These are phyloP conservation scores for Cryptococcus maquisensis DNA, from an alignment of 1,284 basidiomycete genomes.

Conservation along the genomic window DNA sequence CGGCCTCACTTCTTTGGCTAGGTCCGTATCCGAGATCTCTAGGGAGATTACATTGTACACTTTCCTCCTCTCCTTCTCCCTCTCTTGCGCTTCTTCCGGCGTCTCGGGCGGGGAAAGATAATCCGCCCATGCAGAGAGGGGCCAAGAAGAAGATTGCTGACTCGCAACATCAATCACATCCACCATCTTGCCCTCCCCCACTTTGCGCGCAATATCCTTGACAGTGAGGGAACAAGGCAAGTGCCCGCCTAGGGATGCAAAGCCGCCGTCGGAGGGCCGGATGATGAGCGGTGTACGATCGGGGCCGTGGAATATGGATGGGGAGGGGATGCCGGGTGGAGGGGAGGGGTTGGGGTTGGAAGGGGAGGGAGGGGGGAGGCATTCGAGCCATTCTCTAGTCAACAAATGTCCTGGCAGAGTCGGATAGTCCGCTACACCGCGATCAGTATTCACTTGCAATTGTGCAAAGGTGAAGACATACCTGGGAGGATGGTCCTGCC, in stretches of 20 bases:
- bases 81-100: too few relatives aligned
- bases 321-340: too few relatives aligned
- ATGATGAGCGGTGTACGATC: slow-evolving; percentile 41
- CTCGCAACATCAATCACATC: slow-evolving; percentile 88
- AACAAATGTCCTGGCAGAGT: slow-evolving; percentile 12
- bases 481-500: slow-evolving; percentile 36
- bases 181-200: slow-evolving; percentile 71
- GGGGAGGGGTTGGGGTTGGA: neutral
- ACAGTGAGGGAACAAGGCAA: slow-evolving; percentile 43
- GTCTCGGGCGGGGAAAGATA: slow-evolving; percentile 56
- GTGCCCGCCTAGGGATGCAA: slow-evolving; percentile 42
- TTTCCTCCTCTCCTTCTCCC: slow-evolving; percentile 55
- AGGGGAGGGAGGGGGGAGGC: neutral
- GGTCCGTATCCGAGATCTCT: slow-evolving; percentile 71
- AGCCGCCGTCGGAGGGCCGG: slow-evolving; percentile 38
- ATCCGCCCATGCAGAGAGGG: slow-evolving; percentile 80
- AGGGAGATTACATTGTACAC: slow-evolving; percentile 85
- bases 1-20: slow-evolving; percentile 72
- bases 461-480: slow-evolving; percentile 3
- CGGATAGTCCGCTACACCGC: slow-evolving; percentile 8
- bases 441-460: slow-evolving; percentile 4
- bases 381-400: slow-evolving; percentile 15
- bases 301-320: slow-evolving; percentile 25
- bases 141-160: slow-evolving; percentile 78
- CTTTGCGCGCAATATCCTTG: slow-evolving; percentile 69